phyloP scores from a whole-genome alignment of 257 asterid genomes.

The Solanum medicagineum region DNA sequence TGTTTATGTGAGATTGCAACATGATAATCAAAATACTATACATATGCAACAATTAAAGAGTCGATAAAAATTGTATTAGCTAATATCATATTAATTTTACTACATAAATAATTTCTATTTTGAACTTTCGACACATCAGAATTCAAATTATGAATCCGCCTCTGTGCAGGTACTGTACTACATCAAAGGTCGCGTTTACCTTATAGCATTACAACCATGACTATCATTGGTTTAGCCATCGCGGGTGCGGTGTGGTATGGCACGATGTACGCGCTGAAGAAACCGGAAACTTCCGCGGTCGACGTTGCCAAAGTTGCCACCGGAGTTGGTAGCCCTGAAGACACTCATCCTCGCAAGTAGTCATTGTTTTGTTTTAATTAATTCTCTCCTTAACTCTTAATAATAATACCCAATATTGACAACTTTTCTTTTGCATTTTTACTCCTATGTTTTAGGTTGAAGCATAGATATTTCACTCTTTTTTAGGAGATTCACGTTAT shows the following conservation, averaged over 20 bases:
- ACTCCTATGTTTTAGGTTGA: not conserved
- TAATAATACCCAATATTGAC: not conserved
- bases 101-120: too few relatives aligned
- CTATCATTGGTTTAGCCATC: constrained; percentile 32
- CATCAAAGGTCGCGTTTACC: constrained; percentile 60
- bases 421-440: not conserved
- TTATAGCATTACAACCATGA: constrained; percentile 19
- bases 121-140: too few relatives aligned
- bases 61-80: not conserved
- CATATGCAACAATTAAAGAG: not conserved
- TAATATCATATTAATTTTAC: too few relatives aligned
- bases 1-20: not conserved
- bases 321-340: constrained; percentile 33
- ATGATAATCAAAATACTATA: not conserved
- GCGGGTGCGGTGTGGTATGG: constrained; percentile 47
- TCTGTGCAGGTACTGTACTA: constrained; percentile 24
- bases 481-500: too few relatives aligned
- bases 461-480: too few relatives aligned
- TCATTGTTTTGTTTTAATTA: not conserved
- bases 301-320: constrained; percentile 49
- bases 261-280: constrained; percentile 51
- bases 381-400: not conserved
- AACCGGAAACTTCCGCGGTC: constrained; percentile 49
- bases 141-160: not conserved
- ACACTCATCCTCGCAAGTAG: constrained; percentile 57